Evolutionary conservation across 1,284 basidiomycete species (phyloP).

Genomic region (Mycosarcoma mackinlayi): DNA sequence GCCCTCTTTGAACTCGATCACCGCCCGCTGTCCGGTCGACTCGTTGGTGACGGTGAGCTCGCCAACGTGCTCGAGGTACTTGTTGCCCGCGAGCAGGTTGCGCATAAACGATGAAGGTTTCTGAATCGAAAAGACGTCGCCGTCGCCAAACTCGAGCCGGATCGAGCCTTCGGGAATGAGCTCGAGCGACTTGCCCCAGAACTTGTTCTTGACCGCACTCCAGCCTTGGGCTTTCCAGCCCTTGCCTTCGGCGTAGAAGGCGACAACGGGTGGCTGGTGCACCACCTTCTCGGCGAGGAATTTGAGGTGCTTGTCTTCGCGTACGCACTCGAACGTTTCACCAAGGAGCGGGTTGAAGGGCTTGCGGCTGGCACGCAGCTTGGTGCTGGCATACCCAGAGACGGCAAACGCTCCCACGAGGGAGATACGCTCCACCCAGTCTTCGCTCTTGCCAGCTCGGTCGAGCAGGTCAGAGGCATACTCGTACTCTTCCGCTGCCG

Average conservation of each 20-base stretch:
- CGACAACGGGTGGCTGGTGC: conserved; percentile 65
- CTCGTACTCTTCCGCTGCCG: conserved; percentile 67
- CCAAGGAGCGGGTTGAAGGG: conserved; percentile 68
- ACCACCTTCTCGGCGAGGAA: conserved; percentile 68
- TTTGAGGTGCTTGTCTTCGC: conserved; percentile 58
- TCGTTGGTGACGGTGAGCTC: conserved; percentile 64
- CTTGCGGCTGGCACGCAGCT: conserved; percentile 64
- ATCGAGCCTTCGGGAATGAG: conserved; percentile 62
- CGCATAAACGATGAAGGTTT: conserved; percentile 67
- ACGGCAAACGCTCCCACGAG: conserved; percentile 65
- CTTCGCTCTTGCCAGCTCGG: conserved; percentile 54
- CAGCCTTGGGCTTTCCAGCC: conserved; percentile 63
- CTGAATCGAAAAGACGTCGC: conserved; percentile 58
- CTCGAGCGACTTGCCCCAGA: conserved; percentile 67
- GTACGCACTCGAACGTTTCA: conserved; percentile 67
- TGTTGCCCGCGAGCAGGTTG: conserved; percentile 67
- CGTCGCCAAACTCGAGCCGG: conserved; percentile 61
- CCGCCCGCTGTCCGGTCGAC: conserved; percentile 49
- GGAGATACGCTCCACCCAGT: conserved; percentile 62
- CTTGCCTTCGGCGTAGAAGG: conserved; percentile 62
- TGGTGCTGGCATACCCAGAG: conserved; percentile 63
- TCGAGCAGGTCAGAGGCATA: conserved; percentile 66
- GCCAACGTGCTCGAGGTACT: conserved; percentile 68
- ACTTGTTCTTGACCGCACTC: conserved; percentile 67
- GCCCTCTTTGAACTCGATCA: conserved; percentile 66